A percentile compares a stretch with the other conserved stretches of the same genome.
Conservation (phyloP, 1,139 yeast species). For the Blastobotrys indianensis region DNA sequence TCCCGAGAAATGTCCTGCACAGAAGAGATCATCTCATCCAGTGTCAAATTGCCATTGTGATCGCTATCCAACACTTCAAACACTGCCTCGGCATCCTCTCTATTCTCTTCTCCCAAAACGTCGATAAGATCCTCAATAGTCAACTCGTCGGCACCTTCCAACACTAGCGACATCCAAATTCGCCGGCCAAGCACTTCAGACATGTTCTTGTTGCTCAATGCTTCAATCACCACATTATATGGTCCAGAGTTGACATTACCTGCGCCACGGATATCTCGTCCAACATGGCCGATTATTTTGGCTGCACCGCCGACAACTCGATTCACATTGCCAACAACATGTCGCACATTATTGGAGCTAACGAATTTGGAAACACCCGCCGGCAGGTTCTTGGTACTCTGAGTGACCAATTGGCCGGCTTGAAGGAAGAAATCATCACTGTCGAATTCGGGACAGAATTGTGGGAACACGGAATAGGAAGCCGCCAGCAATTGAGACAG, state of each 20-base stretch:
- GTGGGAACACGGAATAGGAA: slow-evolving; percentile 36
- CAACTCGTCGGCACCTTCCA: slow-evolving; percentile 35
- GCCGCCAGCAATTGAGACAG: slow-evolving; percentile 32
- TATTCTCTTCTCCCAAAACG: slow-evolving; percentile 31
- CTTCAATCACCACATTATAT: slow-evolving; percentile 32
- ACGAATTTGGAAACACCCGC: slow-evolving; percentile 21
- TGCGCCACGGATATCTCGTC: slow-evolving; percentile 26
- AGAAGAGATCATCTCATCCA: slow-evolving; percentile 36
- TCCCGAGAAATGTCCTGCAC: slow-evolving; percentile 34
- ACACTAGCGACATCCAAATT: slow-evolving; percentile 39
- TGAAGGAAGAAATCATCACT: slow-evolving; percentile 34
- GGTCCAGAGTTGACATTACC: slow-evolving; percentile 15
- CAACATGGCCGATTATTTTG: slow-evolving; percentile 29
- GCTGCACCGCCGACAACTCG: slow-evolving; percentile 32
- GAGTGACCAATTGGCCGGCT: slow-evolving; percentile 28
- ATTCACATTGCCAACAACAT: slow-evolving; percentile 27
- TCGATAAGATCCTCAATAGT: slow-evolving; percentile 35
- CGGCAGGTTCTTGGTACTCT: slow-evolving; percentile 17
- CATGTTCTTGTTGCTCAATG: slow-evolving; percentile 29
- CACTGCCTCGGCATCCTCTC: slow-evolving; percentile 32
- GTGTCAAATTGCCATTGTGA: slow-evolving; percentile 35
- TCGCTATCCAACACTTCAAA: slow-evolving; percentile 36
- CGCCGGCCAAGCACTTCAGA: slow-evolving; percentile 35
- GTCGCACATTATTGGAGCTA: slow-evolving; percentile 23
- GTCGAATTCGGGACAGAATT: slow-evolving; percentile 33